Percentiles rank a stretch among this genome's conserved stretches.
Evolutionary conservation across 495 filamentous ascomycete species (phyloP).

Genomic region (Talaromyces thailandensis): DNA sequence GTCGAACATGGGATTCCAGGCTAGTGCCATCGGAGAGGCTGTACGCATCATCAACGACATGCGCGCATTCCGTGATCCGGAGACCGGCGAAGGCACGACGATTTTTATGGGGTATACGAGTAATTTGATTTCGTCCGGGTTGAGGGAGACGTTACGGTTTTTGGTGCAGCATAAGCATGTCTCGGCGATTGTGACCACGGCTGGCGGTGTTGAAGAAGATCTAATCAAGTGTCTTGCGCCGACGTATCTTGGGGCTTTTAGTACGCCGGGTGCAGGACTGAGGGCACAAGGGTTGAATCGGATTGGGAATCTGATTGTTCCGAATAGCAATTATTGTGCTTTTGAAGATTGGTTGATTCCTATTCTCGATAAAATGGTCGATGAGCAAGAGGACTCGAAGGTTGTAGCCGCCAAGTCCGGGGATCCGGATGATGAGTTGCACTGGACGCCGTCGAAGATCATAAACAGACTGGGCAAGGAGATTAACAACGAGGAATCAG

Average conservation of each 20-base stretch:
- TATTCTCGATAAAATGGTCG: conserved; percentile 82
- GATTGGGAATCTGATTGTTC: conserved; percentile 93
- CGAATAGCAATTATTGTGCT: conserved; percentile 91
- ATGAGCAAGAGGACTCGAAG: conserved; percentile 75
- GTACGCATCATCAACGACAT: conserved; percentile 88
- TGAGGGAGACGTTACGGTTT: conserved; percentile 84
- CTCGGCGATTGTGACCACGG: conserved; percentile 86
- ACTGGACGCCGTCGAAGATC: conserved; percentile 87
- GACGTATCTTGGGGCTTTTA: conserved; percentile 86
- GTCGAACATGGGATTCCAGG: conserved; percentile 87
- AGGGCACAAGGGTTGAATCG: conserved; percentile 81
- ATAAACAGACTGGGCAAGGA: conserved; percentile 81
- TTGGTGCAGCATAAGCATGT: conserved; percentile 87
- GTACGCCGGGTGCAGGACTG: conserved; percentile 60
- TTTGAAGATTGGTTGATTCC: conserved; percentile 98
- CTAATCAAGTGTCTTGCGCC: conserved; percentile 94
- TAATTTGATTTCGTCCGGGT: conserved; percentile 91
- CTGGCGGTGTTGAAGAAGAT: conserved; percentile 96
- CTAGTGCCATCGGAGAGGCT: conserved; percentile 74
- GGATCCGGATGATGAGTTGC: conserved; percentile 56
- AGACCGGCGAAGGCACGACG: conserved; percentile 65
- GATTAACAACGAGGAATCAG: conserved; percentile 80
- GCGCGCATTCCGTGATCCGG: conserved; percentile 68
- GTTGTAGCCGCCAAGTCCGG: conserved; percentile 31
- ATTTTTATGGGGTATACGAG: conserved; percentile 97